Conservation (phyloP, 305 asterid species). For the Fraxinus baroniana region DNA sequence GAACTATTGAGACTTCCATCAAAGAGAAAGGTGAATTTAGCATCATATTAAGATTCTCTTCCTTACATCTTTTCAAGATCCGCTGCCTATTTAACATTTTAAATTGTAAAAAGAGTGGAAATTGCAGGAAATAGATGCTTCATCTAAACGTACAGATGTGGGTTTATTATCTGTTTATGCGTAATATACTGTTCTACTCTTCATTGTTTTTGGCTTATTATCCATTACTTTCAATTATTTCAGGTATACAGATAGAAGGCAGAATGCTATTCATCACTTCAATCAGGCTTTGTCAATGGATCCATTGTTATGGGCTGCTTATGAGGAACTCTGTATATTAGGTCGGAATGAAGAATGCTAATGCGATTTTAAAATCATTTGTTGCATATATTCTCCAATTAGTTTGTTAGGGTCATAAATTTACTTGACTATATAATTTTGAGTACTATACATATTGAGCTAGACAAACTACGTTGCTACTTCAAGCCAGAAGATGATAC, state of each 20-base stretch:
- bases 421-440: background rate
- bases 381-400: background rate
- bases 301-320: constrained; percentile 96
- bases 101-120: background rate
- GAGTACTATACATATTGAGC: background rate
- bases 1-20: background rate
- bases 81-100: background rate
- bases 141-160: background rate
- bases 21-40: background rate
- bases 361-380: background rate
- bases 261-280: constrained; percentile 85
- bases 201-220: constrained; percentile 18
- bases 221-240: constrained; percentile 26
- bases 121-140: background rate
- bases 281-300: constrained; percentile 86
- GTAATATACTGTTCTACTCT: constrained; percentile 18
- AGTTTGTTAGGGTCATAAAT: background rate
- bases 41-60: background rate
- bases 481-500: background rate
- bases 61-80: background rate
- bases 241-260: constrained; percentile 93
- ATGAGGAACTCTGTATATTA: constrained; percentile 91
- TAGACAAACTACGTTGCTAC: background rate
- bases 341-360: constrained; percentile 41
- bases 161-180: background rate